A percentile compares a stretch with the other conserved stretches of the same genome.
phyloP scores from a whole-genome alignment of 2,329 filamentous ascomycete species.

The Botrytis squamosa region DNA sequence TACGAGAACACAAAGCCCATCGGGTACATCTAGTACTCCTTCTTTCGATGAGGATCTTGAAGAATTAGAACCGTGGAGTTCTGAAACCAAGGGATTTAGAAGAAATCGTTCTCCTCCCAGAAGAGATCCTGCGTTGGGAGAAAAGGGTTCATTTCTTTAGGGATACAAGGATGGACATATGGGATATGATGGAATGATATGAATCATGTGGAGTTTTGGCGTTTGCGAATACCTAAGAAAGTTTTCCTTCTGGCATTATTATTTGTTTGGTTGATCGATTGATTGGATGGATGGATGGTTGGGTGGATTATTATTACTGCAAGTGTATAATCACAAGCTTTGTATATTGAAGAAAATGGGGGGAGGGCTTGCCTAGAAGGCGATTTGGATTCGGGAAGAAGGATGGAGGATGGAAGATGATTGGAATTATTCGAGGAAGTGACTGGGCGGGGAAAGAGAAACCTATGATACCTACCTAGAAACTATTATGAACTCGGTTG shows the following conservation, averaged over 20 bases:
- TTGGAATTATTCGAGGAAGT: neutral
- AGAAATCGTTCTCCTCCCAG: slow-evolving; percentile 8
- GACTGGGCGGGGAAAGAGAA: neutral
- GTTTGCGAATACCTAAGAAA: slow-evolving; percentile 17
- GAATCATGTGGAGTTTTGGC: slow-evolving; percentile 16
- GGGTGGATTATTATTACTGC: neutral
- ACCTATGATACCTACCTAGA: neutral
- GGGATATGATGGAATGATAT: slow-evolving; percentile 6
- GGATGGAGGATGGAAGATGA: neutral
- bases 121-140: slow-evolving; percentile 4
- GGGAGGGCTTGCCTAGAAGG: neutral
- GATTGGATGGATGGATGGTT: neutral
- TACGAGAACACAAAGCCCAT: slow-evolving; percentile 36
- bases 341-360: neutral
- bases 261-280: neutral
- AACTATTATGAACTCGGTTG: neutral
- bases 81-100: slow-evolving; percentile 6
- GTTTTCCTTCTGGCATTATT: slow-evolving; percentile 5
- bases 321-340: slow-evolving; percentile 3
- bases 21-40: slow-evolving; percentile 24
- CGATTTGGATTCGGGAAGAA: neutral
- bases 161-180: neutral
- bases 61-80: slow-evolving; percentile 18
- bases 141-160: slow-evolving; percentile 9
- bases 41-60: slow-evolving; percentile 31